A percentile compares a stretch with the other conserved stretches of the same genome.
These are phyloP conservation scores for Lepidium campestre DNA, from an alignment of 441 rosid species.

Conservation along the genomic window DNA sequence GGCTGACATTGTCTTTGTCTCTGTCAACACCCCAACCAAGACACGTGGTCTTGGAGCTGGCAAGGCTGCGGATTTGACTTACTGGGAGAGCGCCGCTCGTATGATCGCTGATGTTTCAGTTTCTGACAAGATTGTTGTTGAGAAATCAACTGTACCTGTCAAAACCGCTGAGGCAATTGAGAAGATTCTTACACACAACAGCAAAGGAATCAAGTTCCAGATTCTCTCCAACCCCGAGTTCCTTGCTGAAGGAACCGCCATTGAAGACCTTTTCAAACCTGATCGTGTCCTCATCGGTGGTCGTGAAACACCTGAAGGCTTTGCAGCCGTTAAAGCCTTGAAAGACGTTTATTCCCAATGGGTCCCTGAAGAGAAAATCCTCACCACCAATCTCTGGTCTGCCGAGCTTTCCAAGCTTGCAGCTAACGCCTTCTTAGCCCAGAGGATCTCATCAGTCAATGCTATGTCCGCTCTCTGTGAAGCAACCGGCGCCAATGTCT, in stretches of 20 bases:
- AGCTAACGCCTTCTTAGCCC: slow-evolving; percentile 93
- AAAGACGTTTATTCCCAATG: slow-evolving; percentile 84
- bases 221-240: slow-evolving; percentile 97
- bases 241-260: slow-evolving; percentile 97
- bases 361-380: slow-evolving; percentile 80
- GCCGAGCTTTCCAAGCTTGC: slow-evolving; percentile 97
- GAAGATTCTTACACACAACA: slow-evolving; percentile 80
- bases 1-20: slow-evolving; percentile 86
- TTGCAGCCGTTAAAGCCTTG: slow-evolving; percentile 68
- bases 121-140: slow-evolving; percentile 89
- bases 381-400: slow-evolving; percentile 91
- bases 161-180: slow-evolving; percentile 95
- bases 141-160: slow-evolving; percentile 95
- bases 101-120: slow-evolving; percentile 92
- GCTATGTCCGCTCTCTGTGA: slow-evolving; percentile 98
- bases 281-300: slow-evolving; percentile 97
- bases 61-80: slow-evolving; percentile 92
- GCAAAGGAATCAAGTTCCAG: slow-evolving; percentile 94
- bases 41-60: slow-evolving; percentile 95
- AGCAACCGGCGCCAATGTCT: slow-evolving; percentile 87
- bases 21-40: slow-evolving; percentile 92
- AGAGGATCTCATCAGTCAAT: slow-evolving; percentile 91
- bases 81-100: slow-evolving; percentile 98
- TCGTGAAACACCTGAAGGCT: slow-evolving; percentile 88
- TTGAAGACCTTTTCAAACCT: slow-evolving; percentile 66